phyloP scores from a whole-genome alignment of 2,329 filamentous ascomycete genomes.

The Penicillium olsonii region DNA sequence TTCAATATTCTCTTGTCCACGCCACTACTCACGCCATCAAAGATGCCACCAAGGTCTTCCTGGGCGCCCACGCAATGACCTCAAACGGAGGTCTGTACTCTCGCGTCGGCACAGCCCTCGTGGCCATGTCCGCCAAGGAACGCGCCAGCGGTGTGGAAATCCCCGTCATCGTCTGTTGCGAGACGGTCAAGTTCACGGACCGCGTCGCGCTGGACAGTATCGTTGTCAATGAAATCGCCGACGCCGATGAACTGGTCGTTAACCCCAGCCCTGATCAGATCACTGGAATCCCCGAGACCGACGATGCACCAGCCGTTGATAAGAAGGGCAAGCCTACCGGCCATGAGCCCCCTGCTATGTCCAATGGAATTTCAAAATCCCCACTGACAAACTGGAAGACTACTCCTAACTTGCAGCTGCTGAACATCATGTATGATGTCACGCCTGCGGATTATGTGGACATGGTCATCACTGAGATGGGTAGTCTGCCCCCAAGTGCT shows the following conservation, averaged over 20 bases:
- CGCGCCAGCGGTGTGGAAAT: slow-evolving; percentile 59
- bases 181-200: slow-evolving; percentile 92
- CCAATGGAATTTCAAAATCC: slow-evolving; percentile 28
- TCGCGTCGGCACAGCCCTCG: slow-evolving; percentile 79
- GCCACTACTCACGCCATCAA: slow-evolving; percentile 74
- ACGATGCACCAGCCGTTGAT: slow-evolving; percentile 22
- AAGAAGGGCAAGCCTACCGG: slow-evolving; percentile 36
- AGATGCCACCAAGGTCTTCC: slow-evolving; percentile 70
- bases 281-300: slow-evolving; percentile 33
- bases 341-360: slow-evolving; percentile 24
- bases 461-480: slow-evolving; percentile 88
- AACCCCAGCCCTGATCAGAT: slow-evolving; percentile 33
- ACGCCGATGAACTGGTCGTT: slow-evolving; percentile 65
- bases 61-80: slow-evolving; percentile 93
- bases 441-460: slow-evolving; percentile 85
- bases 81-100: slow-evolving; percentile 91
- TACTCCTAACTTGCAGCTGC: slow-evolving; percentile 61
- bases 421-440: slow-evolving; percentile 86
- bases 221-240: slow-evolving; percentile 88
- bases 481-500: slow-evolving; percentile 79
- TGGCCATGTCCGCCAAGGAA: slow-evolving; percentile 79
- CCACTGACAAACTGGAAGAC: slow-evolving; percentile 58
- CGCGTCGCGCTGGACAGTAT: slow-evolving; percentile 89
- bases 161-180: slow-evolving; percentile 85
- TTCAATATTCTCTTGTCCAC: slow-evolving; percentile 80